Conservation (phyloP, 371 early-diverging fungal species). For the Dichotomocladium elegans region DNA sequence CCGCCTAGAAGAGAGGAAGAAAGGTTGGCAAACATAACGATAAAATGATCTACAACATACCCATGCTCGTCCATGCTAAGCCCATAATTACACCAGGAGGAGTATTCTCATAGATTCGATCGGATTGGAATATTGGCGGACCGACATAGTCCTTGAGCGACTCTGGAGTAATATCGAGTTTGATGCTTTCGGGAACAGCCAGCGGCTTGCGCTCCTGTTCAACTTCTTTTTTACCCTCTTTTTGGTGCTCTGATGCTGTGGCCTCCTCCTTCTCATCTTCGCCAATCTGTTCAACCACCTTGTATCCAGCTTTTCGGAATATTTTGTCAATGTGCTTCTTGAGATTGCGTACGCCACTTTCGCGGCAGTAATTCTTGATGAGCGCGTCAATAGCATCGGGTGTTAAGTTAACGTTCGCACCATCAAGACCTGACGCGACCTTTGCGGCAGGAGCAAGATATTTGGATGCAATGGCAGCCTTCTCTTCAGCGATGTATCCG, state of each 20-base stretch:
- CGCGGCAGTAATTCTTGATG: slow-evolving; percentile 91
- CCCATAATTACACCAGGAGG: slow-evolving; percentile 95
- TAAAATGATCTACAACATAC: slow-evolving; percentile 42
- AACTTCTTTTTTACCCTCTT: slow-evolving; percentile 11
- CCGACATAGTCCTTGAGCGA: slow-evolving; percentile 93
- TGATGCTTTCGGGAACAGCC: slow-evolving; percentile 51
- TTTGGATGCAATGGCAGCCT: slow-evolving; percentile 89
- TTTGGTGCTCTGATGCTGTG: too few relatives aligned
- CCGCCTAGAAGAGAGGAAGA: slow-evolving; percentile 79
- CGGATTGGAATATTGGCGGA: slow-evolving; percentile 82
- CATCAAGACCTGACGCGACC: slow-evolving; percentile 73
- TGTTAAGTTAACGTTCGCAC: slow-evolving; percentile 67
- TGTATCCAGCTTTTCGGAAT: slow-evolving; percentile 92
- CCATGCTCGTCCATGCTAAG: slow-evolving; percentile 93
- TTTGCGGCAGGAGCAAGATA: slow-evolving; percentile 87
- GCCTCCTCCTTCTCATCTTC: not conserved
- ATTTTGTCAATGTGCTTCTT: slow-evolving; percentile 98
- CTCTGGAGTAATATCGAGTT: slow-evolving; percentile 56
- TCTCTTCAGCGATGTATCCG: slow-evolving; percentile 96
- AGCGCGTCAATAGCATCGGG: slow-evolving; percentile 78
- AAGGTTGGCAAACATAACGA: not conserved
- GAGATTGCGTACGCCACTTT: slow-evolving; percentile 94
- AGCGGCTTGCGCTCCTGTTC: slow-evolving; percentile 37
- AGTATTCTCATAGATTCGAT: slow-evolving; percentile 86
- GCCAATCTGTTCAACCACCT: slow-evolving; percentile 67